Evolutionary conservation across 164 flowering plant genomes (phyloP).

Genomic region (Taxillus chinensis): DNA sequence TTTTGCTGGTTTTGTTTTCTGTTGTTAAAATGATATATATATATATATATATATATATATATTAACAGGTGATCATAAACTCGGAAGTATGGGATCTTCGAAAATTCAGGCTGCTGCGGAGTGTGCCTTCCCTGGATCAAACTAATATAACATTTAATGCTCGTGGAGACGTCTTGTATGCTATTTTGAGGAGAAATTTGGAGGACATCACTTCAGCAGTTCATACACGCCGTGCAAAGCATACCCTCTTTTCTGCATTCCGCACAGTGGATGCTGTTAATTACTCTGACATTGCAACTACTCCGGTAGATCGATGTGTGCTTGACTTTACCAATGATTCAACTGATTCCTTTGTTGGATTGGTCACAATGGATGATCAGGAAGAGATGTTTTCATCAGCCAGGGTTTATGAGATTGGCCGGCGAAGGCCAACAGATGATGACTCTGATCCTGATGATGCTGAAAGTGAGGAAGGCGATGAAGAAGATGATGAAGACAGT

Average conservation of each 20-base stretch:
- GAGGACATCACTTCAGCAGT: constrained; percentile 82
- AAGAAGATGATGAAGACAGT: constrained; percentile 53
- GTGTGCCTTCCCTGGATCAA: constrained; percentile 86
- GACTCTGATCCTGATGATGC: constrained; percentile 98
- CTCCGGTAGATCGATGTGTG: constrained; percentile 85
- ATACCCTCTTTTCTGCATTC: constrained; percentile 75
- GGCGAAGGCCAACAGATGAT: constrained; percentile 78
- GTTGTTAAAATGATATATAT: too few relatives aligned
- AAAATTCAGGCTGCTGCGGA: constrained; percentile 69
- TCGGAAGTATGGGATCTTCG: constrained; percentile 97
- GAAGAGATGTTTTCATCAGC: constrained; percentile 85
- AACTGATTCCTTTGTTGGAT: constrained; percentile 79
- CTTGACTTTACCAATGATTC: constrained; percentile 85
- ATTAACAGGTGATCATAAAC: constrained; percentile 74
- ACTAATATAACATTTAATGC: constrained; percentile 72
- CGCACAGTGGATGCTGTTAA: constrained; percentile 82
- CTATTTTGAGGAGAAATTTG: constrained; percentile 67
- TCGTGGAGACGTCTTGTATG: constrained; percentile 81
- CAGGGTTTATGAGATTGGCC: constrained; percentile 80
- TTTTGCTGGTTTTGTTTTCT: too few relatives aligned
- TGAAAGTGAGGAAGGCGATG: constrained; percentile 72
- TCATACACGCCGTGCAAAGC: constrained; percentile 63
- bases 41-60: background rate
- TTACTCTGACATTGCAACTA: constrained; percentile 86
- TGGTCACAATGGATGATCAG: constrained; percentile 89